Evolutionary conservation across 192 early-diverging fungal species (phyloP).

Genomic region (Backusella westeae): DNA sequence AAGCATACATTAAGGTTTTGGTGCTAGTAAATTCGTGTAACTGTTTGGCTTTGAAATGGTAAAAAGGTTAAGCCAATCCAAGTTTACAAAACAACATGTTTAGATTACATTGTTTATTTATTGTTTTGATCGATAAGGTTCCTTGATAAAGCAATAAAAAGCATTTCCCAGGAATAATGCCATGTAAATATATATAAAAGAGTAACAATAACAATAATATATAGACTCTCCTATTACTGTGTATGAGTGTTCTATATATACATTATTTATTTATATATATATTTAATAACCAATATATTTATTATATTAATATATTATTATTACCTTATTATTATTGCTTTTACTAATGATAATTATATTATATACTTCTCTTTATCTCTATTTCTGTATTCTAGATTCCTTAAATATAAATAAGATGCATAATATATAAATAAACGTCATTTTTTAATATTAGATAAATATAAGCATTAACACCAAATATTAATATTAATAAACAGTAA

Average conservation of each 20-base stretch:
- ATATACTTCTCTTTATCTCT: neutral
- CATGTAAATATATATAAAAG: neutral
- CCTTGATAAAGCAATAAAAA: no score
- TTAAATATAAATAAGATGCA: neutral
- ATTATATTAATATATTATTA: neutral
- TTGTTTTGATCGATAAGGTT: neutral
- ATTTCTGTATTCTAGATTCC: neutral
- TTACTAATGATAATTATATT: neutral
- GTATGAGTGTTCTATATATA: neutral
- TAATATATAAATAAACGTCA: neutral
- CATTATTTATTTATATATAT: neutral
- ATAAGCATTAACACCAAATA: neutral
- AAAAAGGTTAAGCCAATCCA: slow-evolving; percentile 1
- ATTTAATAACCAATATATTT: neutral
- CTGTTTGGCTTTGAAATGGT: neutral
- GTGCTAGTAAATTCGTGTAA: neutral
- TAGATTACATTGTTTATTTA: neutral
- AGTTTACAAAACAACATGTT: neutral
- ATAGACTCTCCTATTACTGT: neutral
- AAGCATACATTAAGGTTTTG: neutral
- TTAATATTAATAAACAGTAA: neutral
- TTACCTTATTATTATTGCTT: neutral
- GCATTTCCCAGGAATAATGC: no score
- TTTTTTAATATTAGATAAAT: neutral
- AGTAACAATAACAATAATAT: neutral